Conservation (phyloP, 257 asterid species). For the Penstemon davidsonii region DNA sequence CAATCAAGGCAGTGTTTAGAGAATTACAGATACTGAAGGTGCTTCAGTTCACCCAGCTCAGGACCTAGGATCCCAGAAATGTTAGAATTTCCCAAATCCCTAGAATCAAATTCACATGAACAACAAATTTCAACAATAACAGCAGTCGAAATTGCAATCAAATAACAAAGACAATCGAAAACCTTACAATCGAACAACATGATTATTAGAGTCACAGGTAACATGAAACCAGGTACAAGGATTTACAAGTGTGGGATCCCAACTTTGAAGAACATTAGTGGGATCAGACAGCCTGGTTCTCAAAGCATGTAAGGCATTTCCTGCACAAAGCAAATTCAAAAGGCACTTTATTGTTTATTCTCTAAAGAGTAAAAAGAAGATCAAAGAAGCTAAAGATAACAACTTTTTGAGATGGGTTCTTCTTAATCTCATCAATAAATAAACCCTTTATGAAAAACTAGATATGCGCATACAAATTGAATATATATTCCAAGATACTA, state of each 20-base stretch:
- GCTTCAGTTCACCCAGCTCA: constrained; percentile 84
- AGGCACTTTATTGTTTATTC: neutral
- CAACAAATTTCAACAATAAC: neutral
- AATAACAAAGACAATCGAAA: neutral
- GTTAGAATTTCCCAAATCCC: constrained; percentile 93
- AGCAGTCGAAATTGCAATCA: neutral
- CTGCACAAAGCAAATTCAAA: constrained; percentile 35
- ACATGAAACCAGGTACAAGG: constrained; percentile 98
- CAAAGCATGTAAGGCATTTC: constrained; percentile 78
- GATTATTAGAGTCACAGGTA: constrained; percentile 70
- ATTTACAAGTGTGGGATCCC: constrained; percentile 97
- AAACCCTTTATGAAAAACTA: neutral
- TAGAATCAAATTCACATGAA: constrained; percentile 27
- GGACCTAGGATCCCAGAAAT: constrained; percentile 82
- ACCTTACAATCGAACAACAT: constrained; percentile 85
- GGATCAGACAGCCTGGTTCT: constrained; percentile 79
- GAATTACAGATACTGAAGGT: constrained; percentile 73
- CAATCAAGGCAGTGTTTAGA: constrained; percentile 22
- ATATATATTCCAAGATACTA: neutral
- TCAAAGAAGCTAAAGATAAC: neutral
- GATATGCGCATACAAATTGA: neutral
- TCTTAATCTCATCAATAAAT: constrained; percentile 11
- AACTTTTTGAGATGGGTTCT: constrained; percentile 19
- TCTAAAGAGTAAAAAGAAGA: neutral
- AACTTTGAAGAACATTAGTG: constrained; percentile 73